phyloP scores from a whole-genome alignment of 768 basidiomycete species.

The Cubamyces lactineus region DNA sequence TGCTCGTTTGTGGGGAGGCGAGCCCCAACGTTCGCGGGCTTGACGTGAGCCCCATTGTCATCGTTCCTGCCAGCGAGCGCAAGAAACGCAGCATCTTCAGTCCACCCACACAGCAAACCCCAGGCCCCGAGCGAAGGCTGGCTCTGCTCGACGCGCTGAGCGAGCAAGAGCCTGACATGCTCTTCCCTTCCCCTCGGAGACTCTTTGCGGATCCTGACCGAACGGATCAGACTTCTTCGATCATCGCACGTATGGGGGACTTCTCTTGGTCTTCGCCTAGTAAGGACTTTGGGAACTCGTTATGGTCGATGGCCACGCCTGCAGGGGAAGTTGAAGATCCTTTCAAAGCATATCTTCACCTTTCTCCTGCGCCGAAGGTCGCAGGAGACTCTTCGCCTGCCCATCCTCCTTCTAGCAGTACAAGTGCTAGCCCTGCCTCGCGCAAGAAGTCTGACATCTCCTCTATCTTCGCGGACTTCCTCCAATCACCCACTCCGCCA shows the following conservation, averaged over 20 bases:
- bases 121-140: conserved; percentile 4
- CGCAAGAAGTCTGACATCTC: not conserved
- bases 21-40: conserved; percentile 41
- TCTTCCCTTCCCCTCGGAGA: conserved; percentile 25
- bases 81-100: conserved; percentile 44
- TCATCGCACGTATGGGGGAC: conserved; percentile 13
- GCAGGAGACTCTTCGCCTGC: conserved; percentile 4
- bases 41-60: conserved; percentile 40
- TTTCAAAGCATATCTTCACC: conserved; percentile 11
- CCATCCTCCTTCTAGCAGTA: conserved; percentile 14
- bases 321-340: conserved; percentile 7
- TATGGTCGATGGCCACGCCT: not conserved
- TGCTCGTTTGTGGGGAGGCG: conserved; percentile 57
- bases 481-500: not conserved
- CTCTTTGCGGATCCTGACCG: conserved; percentile 26
- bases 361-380: conserved; percentile 7
- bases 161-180: conserved; percentile 11
- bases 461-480: not conserved
- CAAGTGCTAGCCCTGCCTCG: not conserved
- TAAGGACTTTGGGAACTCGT: not conserved
- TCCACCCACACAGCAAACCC: conserved; percentile 26
- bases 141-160: conserved; percentile 19
- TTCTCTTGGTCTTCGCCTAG: conserved; percentile 3
- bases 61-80: conserved; percentile 38
- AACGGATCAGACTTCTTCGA: conserved; percentile 19